Evolutionary conservation across 495 filamentous ascomycete genomes (phyloP).

Genomic region (Penicillium robsamsonii): DNA sequence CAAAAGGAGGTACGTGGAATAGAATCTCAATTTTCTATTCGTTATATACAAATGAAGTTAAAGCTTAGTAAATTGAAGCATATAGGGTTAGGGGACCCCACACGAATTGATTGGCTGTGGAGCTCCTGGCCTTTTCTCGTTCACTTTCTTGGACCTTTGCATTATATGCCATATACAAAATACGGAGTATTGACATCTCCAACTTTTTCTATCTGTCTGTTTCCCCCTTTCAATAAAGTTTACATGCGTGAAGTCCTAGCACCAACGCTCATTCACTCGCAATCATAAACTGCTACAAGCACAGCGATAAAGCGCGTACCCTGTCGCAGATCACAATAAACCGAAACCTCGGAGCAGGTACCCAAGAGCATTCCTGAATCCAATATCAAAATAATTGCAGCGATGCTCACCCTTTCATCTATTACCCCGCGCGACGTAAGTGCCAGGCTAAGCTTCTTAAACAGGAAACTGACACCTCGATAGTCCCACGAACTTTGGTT

Average conservation of each 20-base stretch:
- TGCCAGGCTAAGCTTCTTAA: constrained; percentile 8
- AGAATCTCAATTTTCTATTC: not conserved
- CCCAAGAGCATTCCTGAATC: not conserved
- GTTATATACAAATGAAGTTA: no score
- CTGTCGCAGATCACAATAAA: not conserved
- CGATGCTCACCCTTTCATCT: constrained; percentile 69
- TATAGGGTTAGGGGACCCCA: not conserved
- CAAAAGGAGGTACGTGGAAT: not conserved
- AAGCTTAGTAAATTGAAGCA: no score
- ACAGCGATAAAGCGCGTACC: not conserved
- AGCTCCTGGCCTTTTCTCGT: constrained; percentile 14
- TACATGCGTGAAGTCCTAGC: not conserved
- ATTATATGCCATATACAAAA: not conserved
- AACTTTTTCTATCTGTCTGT: not conserved
- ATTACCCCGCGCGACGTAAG: constrained; percentile 71
- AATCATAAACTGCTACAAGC: not conserved
- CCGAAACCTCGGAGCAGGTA: not conserved
- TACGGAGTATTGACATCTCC: not conserved
- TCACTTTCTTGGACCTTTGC: not conserved
- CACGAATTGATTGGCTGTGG: constrained; percentile 13
- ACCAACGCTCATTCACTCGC: not conserved
- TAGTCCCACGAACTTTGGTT: constrained; percentile 74
- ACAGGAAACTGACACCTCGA: constrained; percentile 10
- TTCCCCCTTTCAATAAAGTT: no score
- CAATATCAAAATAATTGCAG: constrained; percentile 19